Base-by-base conservation (phyloP, 2,329 filamentous ascomycete species). In the Ascochyta viciae-villosae region DNA sequence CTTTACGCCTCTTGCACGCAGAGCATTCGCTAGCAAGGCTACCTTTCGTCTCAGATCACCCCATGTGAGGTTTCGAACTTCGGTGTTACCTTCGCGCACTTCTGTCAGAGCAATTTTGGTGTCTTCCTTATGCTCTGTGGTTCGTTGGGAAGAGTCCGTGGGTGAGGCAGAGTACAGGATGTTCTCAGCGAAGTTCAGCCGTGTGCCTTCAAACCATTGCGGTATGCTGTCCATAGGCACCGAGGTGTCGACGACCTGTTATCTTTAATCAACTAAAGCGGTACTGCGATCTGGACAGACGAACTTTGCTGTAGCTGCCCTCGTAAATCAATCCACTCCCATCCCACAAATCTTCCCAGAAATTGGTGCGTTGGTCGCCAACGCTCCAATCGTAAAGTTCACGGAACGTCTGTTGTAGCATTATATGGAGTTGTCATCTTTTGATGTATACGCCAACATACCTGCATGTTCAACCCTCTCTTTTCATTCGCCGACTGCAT, bases 151-250 rank as follows among this genome's bases (percentile, higher is more conserved):
- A 0, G 78, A 73, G 9, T 80, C 68, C n/a, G 76, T 71, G 0
- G 76, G 67, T 2, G 75, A 70, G 3, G 73, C 71, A 1, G 83
- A 83, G 77, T 85, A 93, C 24, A 96, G 84, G 24, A 92, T 76
- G 70, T 95, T 96, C 77, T 96, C 91, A 5, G 90, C 88, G 70
- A 88, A 94, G 68, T 92, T 96, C 64, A 95, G 74, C 5, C 80
- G 77, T 1, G 92, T 82, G 27, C 91, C 91, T 1, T 85, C 78
- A 73, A 95, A 96, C 91, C 91, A 96, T 37, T 80, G 77, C 0
- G 91, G 91, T 5, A 94, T 82, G 15, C 81, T 79, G 57, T 91
- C 87, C 73, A 96, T 91, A 1, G 87, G 85, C 1, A 83, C 81
- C 0, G 78, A 80, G 65, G 91, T 87, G 68, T 96, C 90, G 3